A percentile compares a stretch with the other conserved stretches of the same genome.
Evolutionary conservation across 305 asterid species (phyloP).

Genomic region (Withania somnifera): DNA sequence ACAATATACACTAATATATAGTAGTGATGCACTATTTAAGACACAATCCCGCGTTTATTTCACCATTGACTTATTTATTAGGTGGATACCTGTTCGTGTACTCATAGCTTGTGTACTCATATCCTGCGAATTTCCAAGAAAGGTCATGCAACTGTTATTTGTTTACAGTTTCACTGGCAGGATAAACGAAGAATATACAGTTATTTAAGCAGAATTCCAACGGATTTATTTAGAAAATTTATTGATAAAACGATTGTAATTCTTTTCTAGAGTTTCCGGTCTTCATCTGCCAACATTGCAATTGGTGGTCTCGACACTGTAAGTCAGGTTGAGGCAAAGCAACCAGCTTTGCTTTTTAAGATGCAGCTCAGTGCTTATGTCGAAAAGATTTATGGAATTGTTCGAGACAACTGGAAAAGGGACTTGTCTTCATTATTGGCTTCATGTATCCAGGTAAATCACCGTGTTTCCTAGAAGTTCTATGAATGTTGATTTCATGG

Average conservation of each 20-base stretch:
- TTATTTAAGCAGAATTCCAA: not conserved
- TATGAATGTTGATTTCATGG: not conserved
- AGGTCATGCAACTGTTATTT: not conserved
- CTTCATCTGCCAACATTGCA: constrained; percentile 53
- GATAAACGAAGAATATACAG: not conserved
- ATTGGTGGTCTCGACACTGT: constrained; percentile 60
- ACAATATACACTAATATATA: not conserved
- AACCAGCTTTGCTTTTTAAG: constrained; percentile 81
- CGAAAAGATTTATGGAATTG: constrained; percentile 73
- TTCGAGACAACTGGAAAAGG: constrained; percentile 63
- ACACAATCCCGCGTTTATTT: not conserved
- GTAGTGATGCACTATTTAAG: not conserved
- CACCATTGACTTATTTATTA: not conserved
- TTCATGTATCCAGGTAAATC: constrained; percentile 48
- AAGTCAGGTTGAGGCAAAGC: constrained; percentile 68
- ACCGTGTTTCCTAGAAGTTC: constrained; percentile 8
- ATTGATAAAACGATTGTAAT: not conserved
- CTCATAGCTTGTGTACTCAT: not conserved
- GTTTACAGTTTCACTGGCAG: not conserved
- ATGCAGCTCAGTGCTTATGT: constrained; percentile 81
- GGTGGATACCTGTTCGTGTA: not conserved
- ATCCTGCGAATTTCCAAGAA: not conserved
- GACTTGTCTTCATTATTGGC: constrained; percentile 48
- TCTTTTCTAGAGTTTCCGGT: constrained; percentile 48
- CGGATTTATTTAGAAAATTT: not conserved